Percentiles rank a stretch among this genome's conserved stretches.
phyloP scores from a whole-genome alignment of 352 stramenopile species.

The Globisporangium acanthophoron region DNA sequence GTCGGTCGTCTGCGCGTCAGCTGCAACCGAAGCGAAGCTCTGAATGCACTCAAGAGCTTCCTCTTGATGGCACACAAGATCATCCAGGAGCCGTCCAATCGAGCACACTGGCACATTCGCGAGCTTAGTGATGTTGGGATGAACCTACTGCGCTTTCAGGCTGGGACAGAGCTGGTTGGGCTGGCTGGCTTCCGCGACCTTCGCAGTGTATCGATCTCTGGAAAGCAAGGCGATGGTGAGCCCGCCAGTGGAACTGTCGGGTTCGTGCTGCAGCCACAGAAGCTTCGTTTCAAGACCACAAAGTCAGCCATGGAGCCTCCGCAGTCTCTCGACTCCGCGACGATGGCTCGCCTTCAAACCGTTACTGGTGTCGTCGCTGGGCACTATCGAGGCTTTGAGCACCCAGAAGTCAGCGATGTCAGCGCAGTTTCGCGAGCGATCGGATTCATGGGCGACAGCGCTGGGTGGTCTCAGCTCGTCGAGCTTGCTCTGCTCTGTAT shows the following conservation, averaged over 20 bases:
- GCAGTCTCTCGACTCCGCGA: constrained; percentile 19
- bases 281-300: constrained; percentile 39
- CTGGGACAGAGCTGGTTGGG: constrained; percentile 27
- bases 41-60: constrained; percentile 20
- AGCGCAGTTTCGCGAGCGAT: constrained; percentile 42
- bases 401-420: constrained; percentile 40
- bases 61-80: constrained; percentile 24
- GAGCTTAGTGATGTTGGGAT: constrained; percentile 15
- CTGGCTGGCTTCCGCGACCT: constrained; percentile 30
- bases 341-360: constrained; percentile 28
- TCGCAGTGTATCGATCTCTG: not conserved
- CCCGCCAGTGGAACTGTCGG: not conserved
- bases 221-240: not conserved
- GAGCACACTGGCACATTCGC: constrained; percentile 26
- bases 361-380: constrained; percentile 33
- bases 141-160: constrained; percentile 20
- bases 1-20: constrained; percentile 37
- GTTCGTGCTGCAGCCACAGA: constrained; percentile 29
- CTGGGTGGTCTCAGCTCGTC: constrained; percentile 30
- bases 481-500: constrained; percentile 45
- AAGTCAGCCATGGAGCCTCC: constrained; percentile 7
- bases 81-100: constrained; percentile 35
- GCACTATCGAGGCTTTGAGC: constrained; percentile 39
- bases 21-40: constrained; percentile 15
- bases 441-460: constrained; percentile 4